Evolutionary conservation across 2,329 filamentous ascomycete genomes (phyloP).

Genomic region (Alternaria sp.): DNA sequence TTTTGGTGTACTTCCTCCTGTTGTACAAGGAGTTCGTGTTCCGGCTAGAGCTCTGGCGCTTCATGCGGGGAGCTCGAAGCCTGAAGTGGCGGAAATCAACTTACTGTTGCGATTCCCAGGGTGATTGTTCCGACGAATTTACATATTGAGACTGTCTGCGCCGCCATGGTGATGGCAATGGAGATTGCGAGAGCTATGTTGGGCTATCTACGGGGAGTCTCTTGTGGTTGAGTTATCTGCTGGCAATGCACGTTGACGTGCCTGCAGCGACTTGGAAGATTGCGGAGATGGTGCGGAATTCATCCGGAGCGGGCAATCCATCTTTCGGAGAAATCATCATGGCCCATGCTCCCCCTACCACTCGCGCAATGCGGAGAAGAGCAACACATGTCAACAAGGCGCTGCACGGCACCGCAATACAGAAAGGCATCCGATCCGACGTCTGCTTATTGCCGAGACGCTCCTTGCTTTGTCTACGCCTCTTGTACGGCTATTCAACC

Average conservation of each 20-base stretch:
- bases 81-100: conserved; percentile 48
- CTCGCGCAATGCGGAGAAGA: conserved; percentile 9
- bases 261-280: conserved; percentile 24
- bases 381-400: background rate
- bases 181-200: background rate
- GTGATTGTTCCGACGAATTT: conserved; percentile 95
- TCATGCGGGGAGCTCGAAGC: conserved; percentile 7
- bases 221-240: background rate
- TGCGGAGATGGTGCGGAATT: conserved; percentile 23
- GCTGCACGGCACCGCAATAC: background rate
- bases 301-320: background rate
- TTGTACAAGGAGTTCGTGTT: background rate
- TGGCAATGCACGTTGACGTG: conserved; percentile 28
- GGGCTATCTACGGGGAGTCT: background rate
- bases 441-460: background rate
- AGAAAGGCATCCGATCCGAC: background rate
- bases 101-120: conserved; percentile 85
- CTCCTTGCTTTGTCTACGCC: background rate
- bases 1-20: background rate
- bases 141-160: conserved; percentile 75
- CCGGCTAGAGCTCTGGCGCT: conserved; percentile 10
- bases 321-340: background rate
- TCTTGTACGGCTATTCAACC: background rate
- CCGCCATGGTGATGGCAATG: conserved; percentile 59
- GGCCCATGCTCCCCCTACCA: conserved; percentile 11